Evolutionary conservation across 345 rosid species (phyloP).

Genomic region (Gynandropsis gynandra): DNA sequence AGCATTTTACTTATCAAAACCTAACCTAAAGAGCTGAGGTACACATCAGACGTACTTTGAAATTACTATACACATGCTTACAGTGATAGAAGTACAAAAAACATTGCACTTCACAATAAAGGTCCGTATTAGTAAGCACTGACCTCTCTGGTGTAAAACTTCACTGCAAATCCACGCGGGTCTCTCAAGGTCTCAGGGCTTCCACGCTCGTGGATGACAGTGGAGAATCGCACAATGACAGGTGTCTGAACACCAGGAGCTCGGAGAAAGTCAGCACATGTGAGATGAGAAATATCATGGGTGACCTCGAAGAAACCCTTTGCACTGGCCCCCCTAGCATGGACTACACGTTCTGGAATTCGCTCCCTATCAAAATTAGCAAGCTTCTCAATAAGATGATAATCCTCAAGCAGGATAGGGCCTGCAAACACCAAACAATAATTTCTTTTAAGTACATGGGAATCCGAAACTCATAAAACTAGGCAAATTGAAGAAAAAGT

Average conservation of each 20-base stretch:
- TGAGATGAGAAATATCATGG: constrained; percentile 59
- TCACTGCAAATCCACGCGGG: constrained; percentile 89
- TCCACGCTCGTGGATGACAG: constrained; percentile 90
- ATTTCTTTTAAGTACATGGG: too few species aligned
- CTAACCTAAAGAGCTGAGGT: too few species aligned
- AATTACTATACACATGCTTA: neutral
- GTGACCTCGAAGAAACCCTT: constrained; percentile 93
- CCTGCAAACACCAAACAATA: constrained; percentile 27
- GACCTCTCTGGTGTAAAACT: constrained; percentile 94
- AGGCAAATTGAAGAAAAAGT: too few species aligned
- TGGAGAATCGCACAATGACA: constrained; percentile 81
- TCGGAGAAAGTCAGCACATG: constrained; percentile 83
- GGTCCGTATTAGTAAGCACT: neutral
- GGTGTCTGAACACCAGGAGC: constrained; percentile 92
- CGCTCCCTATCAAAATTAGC: constrained; percentile 82
- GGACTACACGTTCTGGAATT: constrained; percentile 92
- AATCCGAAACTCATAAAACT: too few species aligned
- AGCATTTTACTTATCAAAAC: too few species aligned
- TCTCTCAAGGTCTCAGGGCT: constrained; percentile 92
- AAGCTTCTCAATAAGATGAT: constrained; percentile 77
- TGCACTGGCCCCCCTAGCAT: constrained; percentile 93
- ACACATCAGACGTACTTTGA: neutral
- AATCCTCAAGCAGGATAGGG: constrained; percentile 90
- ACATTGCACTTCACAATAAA: neutral
- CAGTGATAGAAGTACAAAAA: neutral